These are phyloP conservation scores for Jasminum sambac DNA, from an alignment of 257 asterid species.

Conservation along the genomic window DNA sequence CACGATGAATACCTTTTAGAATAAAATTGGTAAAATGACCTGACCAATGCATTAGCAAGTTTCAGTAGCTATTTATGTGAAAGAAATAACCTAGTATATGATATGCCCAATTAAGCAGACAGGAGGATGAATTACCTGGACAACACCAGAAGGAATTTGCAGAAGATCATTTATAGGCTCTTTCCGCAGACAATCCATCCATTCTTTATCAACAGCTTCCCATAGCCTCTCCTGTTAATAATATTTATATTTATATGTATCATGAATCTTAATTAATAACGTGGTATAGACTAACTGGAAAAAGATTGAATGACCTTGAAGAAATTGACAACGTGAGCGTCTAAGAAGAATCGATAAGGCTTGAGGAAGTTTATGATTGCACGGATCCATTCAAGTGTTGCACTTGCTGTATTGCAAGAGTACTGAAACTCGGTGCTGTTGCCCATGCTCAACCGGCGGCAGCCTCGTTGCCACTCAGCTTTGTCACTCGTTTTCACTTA, in stretches of 20 bases:
- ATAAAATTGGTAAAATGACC: background rate
- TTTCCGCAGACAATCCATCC: constrained; percentile 75
- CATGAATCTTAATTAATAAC: background rate
- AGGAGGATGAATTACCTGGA: constrained; percentile 3
- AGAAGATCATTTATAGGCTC: constrained; percentile 62
- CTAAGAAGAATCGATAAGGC: constrained; percentile 64
- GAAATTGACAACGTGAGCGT: constrained; percentile 79
- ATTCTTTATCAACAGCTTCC: constrained; percentile 77
- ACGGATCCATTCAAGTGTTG: constrained; percentile 75
- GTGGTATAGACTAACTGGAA: background rate
- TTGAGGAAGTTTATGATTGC: constrained; percentile 64
- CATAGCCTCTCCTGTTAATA: constrained; percentile 67
- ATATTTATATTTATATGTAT: constrained; percentile 12
- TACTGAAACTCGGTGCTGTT: constrained; percentile 34
- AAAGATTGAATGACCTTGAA: constrained; percentile 43
- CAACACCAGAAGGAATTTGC: constrained; percentile 63
- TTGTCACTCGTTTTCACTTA: too few relatives aligned
- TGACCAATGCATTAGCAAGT: background rate
- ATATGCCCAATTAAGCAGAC: background rate
- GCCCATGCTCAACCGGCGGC: constrained; percentile 18
- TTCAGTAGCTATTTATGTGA: background rate
- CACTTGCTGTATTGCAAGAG: constrained; percentile 61
- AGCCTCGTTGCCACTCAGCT: background rate
- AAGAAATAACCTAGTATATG: background rate
- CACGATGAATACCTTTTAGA: background rate